Conservation (phyloP, 148 eudicot species). For the Linanthus parryae region DNA sequence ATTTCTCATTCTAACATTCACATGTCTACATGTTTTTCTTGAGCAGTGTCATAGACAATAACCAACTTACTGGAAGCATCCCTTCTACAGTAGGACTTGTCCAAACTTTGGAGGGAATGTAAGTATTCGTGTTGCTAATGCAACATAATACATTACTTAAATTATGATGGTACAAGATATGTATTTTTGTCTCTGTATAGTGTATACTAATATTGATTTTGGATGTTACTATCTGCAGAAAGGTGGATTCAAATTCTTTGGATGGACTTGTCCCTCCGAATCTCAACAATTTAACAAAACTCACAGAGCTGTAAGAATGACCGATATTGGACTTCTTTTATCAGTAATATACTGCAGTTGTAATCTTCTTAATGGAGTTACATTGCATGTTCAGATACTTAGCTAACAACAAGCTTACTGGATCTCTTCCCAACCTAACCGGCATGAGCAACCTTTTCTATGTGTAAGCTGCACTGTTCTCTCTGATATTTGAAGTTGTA, state of each 20-base stretch:
- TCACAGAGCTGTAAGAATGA: slow-evolving; percentile 70
- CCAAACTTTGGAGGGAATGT: slow-evolving; percentile 62
- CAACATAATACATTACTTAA: neutral
- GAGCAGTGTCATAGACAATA: slow-evolving; percentile 74
- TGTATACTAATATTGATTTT: slow-evolving; percentile 42
- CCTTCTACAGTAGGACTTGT: slow-evolving; percentile 63
- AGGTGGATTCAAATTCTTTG: slow-evolving; percentile 64
- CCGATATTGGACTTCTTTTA: neutral
- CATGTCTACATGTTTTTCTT: neutral
- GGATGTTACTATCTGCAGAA: too few relatives aligned
- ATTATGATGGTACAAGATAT: neutral
- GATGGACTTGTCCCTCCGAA: slow-evolving; percentile 49
- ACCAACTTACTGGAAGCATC: slow-evolving; percentile 46
- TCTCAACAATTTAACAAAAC: slow-evolving; percentile 44
- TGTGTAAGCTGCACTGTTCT: too few relatives aligned
- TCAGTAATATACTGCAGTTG: neutral
- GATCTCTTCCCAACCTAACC: slow-evolving; percentile 57
- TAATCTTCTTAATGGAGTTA: neutral
- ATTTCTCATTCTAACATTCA: neutral
- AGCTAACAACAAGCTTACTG: slow-evolving; percentile 61
- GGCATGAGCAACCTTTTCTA: slow-evolving; percentile 43
- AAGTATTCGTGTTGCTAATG: slow-evolving; percentile 37
- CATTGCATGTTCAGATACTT: slow-evolving; percentile 38
- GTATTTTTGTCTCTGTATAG: neutral
- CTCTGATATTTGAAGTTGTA: too few relatives aligned